A percentile compares a stretch with the other conserved stretches of the same genome.
These are phyloP conservation scores for Cutaneotrichosporon mucoides DNA, from an alignment of 1,284 basidiomycete species.

Conservation along the genomic window DNA sequence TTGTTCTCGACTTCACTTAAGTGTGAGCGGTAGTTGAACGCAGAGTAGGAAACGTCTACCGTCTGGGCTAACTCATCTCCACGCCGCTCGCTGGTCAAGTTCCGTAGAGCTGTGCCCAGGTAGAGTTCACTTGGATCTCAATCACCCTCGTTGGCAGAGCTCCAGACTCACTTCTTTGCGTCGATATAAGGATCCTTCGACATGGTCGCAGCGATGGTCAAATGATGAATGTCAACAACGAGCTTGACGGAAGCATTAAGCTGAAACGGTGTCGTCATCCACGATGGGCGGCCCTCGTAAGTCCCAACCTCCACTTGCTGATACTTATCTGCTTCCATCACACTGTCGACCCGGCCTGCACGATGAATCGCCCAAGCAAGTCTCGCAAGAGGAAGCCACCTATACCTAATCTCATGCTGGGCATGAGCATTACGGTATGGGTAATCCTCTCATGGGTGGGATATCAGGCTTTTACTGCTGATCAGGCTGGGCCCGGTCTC, in stretches of 20 bases:
- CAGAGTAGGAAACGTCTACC: too few species aligned
- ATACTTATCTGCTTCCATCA: neutral
- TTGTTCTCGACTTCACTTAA: slow-evolving; percentile 40
- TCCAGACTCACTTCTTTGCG: slow-evolving; percentile 34
- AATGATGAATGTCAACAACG: too few species aligned
- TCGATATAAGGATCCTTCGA: slow-evolving; percentile 44
- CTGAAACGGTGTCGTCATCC: too few species aligned
- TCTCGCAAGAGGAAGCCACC: neutral
- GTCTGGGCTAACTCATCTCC: too few species aligned
- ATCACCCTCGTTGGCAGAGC: too few species aligned
- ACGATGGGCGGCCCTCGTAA: too few species aligned
- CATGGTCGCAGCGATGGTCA: slow-evolving; percentile 20
- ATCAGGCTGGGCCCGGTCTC: slow-evolving; percentile 25
- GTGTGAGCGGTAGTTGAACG: neutral
- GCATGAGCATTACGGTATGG: slow-evolving; percentile 3
- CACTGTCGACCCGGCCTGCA: neutral
- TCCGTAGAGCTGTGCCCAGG: too few species aligned
- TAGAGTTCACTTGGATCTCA: too few species aligned
- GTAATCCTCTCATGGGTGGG: slow-evolving; percentile 4
- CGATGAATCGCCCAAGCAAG: neutral
- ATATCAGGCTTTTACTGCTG: slow-evolving; percentile 10
- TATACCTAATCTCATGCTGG: neutral
- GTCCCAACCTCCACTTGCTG: too few species aligned
- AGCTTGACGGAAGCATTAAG: too few species aligned
- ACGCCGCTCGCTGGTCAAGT: too few species aligned